A percentile compares a stretch with the other conserved stretches of the same genome.
Conservation (phyloP, 192 early-diverging fungal species). For the Spinellus fusiger region DNA sequence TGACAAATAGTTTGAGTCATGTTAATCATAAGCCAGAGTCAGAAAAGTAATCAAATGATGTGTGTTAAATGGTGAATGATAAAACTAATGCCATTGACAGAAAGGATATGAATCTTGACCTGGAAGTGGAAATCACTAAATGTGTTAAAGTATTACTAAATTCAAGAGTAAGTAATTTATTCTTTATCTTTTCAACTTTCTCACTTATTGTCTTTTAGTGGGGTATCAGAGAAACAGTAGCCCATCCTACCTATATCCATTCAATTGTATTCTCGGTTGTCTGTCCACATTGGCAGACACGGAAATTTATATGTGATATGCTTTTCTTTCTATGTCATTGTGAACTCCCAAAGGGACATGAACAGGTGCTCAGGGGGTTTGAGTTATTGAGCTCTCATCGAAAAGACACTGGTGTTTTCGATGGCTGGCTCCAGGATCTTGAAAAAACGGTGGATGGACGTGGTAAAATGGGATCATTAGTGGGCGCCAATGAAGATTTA, state of each 20-base stretch:
- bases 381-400: slow-evolving; percentile 65
- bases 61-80: background rate
- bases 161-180: slow-evolving; percentile 33
- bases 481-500: slow-evolving; percentile 63
- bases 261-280: slow-evolving; percentile 70
- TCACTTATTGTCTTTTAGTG: slow-evolving; percentile 31
- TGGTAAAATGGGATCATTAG: slow-evolving; percentile 64
- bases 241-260: slow-evolving; percentile 62
- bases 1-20: slow-evolving; percentile 56
- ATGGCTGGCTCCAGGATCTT: slow-evolving; percentile 68
- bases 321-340: slow-evolving; percentile 71
- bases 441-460: slow-evolving; percentile 70
- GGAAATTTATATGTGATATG: slow-evolving; percentile 67
- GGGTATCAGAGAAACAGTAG: slow-evolving; percentile 67
- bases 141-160: slow-evolving; percentile 74
- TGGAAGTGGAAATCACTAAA: slow-evolving; percentile 74
- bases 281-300: slow-evolving; percentile 64
- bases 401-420: slow-evolving; percentile 54
- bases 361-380: slow-evolving; percentile 64
- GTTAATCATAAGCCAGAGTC: slow-evolving; percentile 42
- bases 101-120: slow-evolving; percentile 58
- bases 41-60: slow-evolving; percentile 6
- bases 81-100: slow-evolving; percentile 26
- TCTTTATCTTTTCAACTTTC: background rate
- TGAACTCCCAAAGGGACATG: slow-evolving; percentile 65